A percentile compares a stretch with the other conserved stretches of the same genome.
Evolutionary conservation across 2,329 filamentous ascomycete species (phyloP).

Genomic region (Dichotomopilus funicola): DNA sequence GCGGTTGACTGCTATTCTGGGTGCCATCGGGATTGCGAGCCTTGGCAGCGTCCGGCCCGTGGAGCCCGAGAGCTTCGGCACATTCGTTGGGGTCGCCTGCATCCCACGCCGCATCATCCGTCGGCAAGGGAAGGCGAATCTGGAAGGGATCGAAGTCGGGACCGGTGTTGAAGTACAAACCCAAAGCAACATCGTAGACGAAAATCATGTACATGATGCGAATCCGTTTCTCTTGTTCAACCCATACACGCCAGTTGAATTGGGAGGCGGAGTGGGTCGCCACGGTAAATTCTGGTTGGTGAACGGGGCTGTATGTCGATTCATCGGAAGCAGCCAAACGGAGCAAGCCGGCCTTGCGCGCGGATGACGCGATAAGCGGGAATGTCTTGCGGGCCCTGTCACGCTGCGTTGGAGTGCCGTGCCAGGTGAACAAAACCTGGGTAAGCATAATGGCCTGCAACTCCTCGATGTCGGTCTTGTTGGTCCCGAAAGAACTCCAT

Average conservation of each 20-base stretch:
- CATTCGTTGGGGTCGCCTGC: constrained; percentile 53
- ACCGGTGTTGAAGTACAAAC: constrained; percentile 64
- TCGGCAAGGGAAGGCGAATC: constrained; percentile 60
- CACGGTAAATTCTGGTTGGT: constrained; percentile 47
- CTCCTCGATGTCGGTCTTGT: constrained; percentile 51
- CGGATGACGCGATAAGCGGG: constrained; percentile 49
- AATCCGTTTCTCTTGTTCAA: constrained; percentile 64
- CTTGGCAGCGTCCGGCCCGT: constrained; percentile 50
- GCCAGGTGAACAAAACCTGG: constrained; percentile 59
- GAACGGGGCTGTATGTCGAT: constrained; percentile 51
- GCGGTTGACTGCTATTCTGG: constrained; percentile 56
- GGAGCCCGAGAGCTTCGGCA: constrained; percentile 57
- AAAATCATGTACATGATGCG: constrained; percentile 60
- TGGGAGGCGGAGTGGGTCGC: constrained; percentile 41
- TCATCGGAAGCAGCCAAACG: constrained; percentile 42
- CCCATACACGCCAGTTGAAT: constrained; percentile 62
- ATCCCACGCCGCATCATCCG: constrained; percentile 70
- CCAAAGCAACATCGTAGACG: constrained; percentile 57
- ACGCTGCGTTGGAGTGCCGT: constrained; percentile 60
- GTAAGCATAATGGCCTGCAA: constrained; percentile 60
- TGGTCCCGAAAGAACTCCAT: constrained; percentile 31
- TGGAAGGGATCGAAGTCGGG: constrained; percentile 59
- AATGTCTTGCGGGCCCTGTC: constrained; percentile 56
- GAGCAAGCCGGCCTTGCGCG: constrained; percentile 51
- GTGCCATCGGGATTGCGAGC: constrained; percentile 56